Evolutionary conservation across 169 alveolate species (phyloP).

Genomic region (Fabrea salina): DNA sequence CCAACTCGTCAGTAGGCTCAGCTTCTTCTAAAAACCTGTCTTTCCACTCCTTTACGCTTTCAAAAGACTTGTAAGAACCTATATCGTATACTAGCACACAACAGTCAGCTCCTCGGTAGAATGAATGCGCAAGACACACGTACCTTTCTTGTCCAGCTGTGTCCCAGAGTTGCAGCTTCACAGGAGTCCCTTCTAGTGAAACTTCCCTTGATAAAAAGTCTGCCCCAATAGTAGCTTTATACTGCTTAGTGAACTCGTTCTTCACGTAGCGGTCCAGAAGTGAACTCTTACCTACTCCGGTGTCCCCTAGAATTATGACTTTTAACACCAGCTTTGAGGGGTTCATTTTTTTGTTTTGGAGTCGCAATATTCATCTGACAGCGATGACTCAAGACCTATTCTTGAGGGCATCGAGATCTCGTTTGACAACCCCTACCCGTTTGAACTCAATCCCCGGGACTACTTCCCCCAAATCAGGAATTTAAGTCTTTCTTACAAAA

Average conservation of each 20-base stretch:
- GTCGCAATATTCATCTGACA: no score
- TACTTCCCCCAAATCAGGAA: neutral
- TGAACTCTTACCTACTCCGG: neutral
- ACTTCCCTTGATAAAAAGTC: conserved; percentile 75
- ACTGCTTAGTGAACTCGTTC: conserved; percentile 47
- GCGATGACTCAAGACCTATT: no score
- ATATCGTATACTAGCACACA: conserved; percentile 73
- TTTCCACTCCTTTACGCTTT: conserved; percentile 50
- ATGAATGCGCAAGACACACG: conserved; percentile 62
- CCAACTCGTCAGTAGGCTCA: conserved; percentile 55
- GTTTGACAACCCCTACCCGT: neutral
- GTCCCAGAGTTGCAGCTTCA: conserved; percentile 69
- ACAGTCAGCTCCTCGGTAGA: conserved; percentile 79
- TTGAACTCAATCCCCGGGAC: neutral
- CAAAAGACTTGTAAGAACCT: conserved; percentile 43
- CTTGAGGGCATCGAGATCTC: conserved; percentile 3
- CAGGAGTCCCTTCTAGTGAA: conserved; percentile 50
- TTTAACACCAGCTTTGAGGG: conserved; percentile 63
- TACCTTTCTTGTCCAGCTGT: conserved; percentile 80
- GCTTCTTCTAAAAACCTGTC: conserved; percentile 52
- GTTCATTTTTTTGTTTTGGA: no score
- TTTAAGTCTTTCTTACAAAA: neutral
- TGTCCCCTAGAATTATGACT: conserved; percentile 94
- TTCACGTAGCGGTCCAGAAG: conserved; percentile 38
- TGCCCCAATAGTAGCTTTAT: conserved; percentile 79